phyloP scores from a whole-genome alignment of 257 asterid genomes.

The Echites panduratus region DNA sequence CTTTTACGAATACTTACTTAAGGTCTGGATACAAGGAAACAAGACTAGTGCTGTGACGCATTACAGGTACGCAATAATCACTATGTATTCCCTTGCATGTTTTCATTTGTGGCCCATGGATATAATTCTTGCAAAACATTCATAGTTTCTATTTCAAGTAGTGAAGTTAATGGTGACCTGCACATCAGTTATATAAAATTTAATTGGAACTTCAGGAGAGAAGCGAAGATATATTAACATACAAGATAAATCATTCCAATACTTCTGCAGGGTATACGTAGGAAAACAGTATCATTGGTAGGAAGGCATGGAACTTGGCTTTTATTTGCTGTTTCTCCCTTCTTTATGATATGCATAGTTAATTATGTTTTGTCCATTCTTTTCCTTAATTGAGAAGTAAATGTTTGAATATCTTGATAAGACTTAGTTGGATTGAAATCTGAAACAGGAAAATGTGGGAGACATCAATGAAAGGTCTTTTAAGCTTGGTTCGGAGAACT shows the following conservation, averaged over 20 bases:
- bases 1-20: conserved; percentile 90
- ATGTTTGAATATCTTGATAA: conserved; percentile 14
- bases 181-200: neutral
- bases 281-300: neutral
- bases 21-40: conserved; percentile 99
- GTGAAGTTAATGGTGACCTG: neutral
- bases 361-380: neutral
- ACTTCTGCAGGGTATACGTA: neutral
- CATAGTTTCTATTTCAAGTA: neutral
- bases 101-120: neutral
- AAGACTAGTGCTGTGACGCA: conserved; percentile 74
- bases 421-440: conserved; percentile 11
- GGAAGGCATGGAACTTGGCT: neutral
- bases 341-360: neutral
- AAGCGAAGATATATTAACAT: neutral
- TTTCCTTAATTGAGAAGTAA: neutral
- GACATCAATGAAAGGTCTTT: conserved; percentile 91
- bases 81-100: neutral
- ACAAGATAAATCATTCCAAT: neutral
- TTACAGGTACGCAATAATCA: conserved; percentile 56
- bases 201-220: neutral
- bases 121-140: neutral
- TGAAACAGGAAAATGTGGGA: conserved; percentile 96
- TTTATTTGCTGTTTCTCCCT: neutral
- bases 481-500: conserved; percentile 88